Conservation (phyloP, 257 asterid species). For the Eucommia ulmoides region DNA sequence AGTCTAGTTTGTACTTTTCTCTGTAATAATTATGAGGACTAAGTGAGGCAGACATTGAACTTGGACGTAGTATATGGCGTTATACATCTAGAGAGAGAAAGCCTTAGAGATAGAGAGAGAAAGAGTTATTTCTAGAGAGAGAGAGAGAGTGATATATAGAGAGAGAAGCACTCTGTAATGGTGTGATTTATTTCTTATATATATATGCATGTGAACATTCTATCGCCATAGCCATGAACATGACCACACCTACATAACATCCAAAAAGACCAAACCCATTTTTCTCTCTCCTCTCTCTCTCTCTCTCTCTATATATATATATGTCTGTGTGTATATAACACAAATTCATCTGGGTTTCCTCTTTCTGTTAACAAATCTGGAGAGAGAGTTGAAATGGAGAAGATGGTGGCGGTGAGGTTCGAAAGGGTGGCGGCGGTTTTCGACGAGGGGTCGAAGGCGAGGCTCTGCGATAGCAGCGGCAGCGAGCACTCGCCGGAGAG, state of each 20-base stretch:
- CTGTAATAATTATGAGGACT: too few species aligned
- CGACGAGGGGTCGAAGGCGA: constrained; percentile 37
- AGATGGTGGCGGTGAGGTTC: constrained; percentile 36
- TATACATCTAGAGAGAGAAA: background rate
- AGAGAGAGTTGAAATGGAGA: constrained; percentile 14
- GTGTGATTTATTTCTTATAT: background rate
- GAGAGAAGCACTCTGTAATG: background rate
- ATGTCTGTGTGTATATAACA: background rate
- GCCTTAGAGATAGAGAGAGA: background rate
- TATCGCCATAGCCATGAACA: background rate
- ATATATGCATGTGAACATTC: background rate
- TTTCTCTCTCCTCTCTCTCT: background rate
- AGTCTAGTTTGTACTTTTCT: too few species aligned
- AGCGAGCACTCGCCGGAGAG: constrained; percentile 52
- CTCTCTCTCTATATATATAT: too few species aligned
- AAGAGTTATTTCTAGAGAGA: background rate
- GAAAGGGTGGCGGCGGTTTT: constrained; percentile 49
- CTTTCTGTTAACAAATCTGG: too few species aligned
- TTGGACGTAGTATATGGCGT: background rate
- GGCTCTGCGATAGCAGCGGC: constrained; percentile 65
- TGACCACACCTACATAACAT: background rate
- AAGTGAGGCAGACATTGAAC: background rate
- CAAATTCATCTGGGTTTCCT: background rate
- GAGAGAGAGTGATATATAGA: background rate
- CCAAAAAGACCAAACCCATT: background rate